Percentiles rank a stretch among this genome's conserved stretches.
phyloP scores from a whole-genome alignment of 495 filamentous ascomycete species.

The Filosporella fistucella region DNA sequence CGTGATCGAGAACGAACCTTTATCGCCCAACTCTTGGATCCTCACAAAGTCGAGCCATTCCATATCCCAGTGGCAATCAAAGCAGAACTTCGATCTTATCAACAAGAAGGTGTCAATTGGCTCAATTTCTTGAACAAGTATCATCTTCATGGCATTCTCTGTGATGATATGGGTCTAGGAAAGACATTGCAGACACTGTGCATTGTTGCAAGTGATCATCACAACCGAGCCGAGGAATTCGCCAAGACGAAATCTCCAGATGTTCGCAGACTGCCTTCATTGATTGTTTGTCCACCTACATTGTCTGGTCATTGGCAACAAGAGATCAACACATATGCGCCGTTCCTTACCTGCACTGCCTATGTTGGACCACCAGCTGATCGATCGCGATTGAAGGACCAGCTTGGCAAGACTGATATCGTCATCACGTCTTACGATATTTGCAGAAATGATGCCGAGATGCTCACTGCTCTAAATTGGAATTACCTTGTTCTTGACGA shows the following conservation, averaged over 20 bases:
- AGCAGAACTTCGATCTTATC: conserved; percentile 90
- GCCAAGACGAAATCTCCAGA: conserved; percentile 72
- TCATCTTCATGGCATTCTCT: conserved; percentile 95
- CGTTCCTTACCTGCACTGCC: conserved; percentile 81
- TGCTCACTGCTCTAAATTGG: conserved; percentile 81
- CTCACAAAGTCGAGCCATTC: conserved; percentile 92
- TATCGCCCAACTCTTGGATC: conserved; percentile 92
- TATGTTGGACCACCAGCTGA: conserved; percentile 88
- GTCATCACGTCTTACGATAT: conserved; percentile 98
- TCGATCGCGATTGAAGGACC: conserved; percentile 60
- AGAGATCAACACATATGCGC: conserved; percentile 90
- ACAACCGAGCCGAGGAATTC: conserved; percentile 86
- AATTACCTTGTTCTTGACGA: conserved; percentile 98
- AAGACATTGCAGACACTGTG: conserved; percentile 97
- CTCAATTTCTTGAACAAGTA: conserved; percentile 97
- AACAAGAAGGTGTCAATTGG: conserved; percentile 99
- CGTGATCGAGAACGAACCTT: conserved; percentile 92
- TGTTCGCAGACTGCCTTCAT: conserved; percentile 73
- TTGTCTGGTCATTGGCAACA: conserved; percentile 99
- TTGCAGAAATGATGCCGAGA: conserved; percentile 85
- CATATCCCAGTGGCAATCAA: conserved; percentile 94
- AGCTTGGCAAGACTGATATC: conserved; percentile 74
- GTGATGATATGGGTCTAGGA: conserved; percentile 98
- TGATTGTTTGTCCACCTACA: conserved; percentile 94
- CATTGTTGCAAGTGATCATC: conserved; percentile 96